These are phyloP conservation scores for Mycena rosella DNA, from an alignment of 768 basidiomycete species.

Conservation along the genomic window DNA sequence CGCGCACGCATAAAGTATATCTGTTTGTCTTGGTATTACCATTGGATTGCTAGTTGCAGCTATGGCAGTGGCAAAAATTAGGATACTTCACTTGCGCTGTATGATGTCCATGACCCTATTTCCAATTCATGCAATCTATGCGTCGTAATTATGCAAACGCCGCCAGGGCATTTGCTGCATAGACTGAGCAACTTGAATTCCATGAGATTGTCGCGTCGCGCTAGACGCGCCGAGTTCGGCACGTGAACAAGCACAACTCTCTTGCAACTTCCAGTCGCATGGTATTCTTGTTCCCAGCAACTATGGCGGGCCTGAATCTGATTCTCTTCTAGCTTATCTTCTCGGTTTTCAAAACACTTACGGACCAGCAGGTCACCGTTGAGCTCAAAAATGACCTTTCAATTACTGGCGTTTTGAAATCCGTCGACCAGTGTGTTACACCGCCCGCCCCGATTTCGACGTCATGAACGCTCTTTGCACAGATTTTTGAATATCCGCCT, in stretches of 20 bases:
- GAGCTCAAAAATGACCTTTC: conserved; percentile 99
- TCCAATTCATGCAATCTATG: conserved; percentile 34
- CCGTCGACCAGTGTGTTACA: conserved; percentile 91
- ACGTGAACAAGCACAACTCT: conserved; percentile 9
- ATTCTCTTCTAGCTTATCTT: conserved; percentile 78
- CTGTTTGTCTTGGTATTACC: conserved; percentile 23
- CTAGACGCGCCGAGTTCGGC: background rate
- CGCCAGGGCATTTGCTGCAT: background rate
- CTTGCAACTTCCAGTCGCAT: conserved; percentile 21
- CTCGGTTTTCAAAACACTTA: conserved; percentile 99
- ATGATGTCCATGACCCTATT: conserved; percentile 32
- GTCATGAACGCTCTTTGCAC: conserved; percentile 21
- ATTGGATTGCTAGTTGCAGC: conserved; percentile 27
- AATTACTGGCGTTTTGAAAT: conserved; percentile 95
- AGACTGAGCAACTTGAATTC: background rate
- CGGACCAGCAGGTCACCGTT: conserved; percentile 96
- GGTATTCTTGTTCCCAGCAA: conserved; percentile 7
- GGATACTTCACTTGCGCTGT: conserved; percentile 32
- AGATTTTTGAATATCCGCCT: conserved; percentile 97
- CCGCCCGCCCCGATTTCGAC: conserved; percentile 17
- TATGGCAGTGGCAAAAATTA: conserved; percentile 32
- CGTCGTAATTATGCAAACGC: conserved; percentile 21
- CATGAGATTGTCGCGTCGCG: conserved; percentile 6
- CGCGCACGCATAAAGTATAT: conserved; percentile 61
- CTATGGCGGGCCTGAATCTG: conserved; percentile 26